Evolutionary conservation across 1,139 yeast species (phyloP), one percentile per base, ranked within the genome.

Genomic region (Suhomyces coccinellae): DNA sequence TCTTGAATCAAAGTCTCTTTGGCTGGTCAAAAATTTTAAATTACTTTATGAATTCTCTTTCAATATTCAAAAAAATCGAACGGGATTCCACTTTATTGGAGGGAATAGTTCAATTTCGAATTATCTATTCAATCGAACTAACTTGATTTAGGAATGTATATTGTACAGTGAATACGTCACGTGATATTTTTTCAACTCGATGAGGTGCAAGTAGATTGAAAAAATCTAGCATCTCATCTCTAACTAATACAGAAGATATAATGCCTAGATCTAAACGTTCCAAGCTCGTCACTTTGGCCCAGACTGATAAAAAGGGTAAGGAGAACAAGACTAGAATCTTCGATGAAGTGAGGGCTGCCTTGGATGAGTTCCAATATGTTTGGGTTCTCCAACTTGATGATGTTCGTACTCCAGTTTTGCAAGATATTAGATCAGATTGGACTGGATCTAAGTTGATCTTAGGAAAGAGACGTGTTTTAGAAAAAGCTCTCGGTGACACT

Each of bases 181-280:
- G 38, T 35, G 39, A 35, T 14, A 46, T 30, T 41, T 45, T 46
- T 44, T 46, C 42, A 37, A 40, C 36, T 34, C 36, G 51, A 49
- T 47, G 51, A 49, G 51, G 32, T 37, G 29, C 34, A 45, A 40
- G 40, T 36, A 27, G 43, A 33, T 13, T 35, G 37, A 39, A 36
- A 40, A 37, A 33, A 22, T 35, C 24, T 12, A 31, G 12, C 12
- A 15, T 35, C 33, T 10, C 13, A 29, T 13, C 24, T 20, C 24
- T 20, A 20, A 9, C 33, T 6, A 30, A 15, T 29, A 35, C 13
- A 24, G 40, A 70, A 54, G 16, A 5, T 22, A 27, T 11, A 49
- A 90, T 90, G 98, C 97, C 98, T 53, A 88, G 95, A 80, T 89
- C 97, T 36, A 90, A 82, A 70, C 90, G 97, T 81, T 83, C 96